Percentiles rank a stretch among this genome's conserved stretches.
Evolutionary conservation across 2,329 filamentous ascomycete genomes (phyloP).

Genomic region (Alternaria conjuncta): DNA sequence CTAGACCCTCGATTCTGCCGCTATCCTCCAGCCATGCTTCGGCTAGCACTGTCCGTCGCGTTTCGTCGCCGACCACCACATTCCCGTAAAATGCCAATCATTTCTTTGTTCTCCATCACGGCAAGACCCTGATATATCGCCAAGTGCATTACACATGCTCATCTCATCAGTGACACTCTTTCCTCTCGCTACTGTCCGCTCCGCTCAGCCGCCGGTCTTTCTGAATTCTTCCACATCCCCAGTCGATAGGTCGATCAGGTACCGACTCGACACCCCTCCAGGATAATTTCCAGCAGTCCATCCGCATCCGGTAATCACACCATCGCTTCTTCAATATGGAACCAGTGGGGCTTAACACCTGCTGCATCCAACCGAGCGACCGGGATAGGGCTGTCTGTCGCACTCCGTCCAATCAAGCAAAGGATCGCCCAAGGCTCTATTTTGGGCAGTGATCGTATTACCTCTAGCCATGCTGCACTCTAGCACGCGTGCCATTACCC

Average conservation of each 20-base stretch:
- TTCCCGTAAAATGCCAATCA: background rate
- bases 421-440: conserved; percentile 25
- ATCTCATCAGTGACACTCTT: conserved; percentile 4
- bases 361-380: conserved; percentile 37
- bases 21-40: background rate
- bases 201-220: background rate
- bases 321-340: conserved; percentile 24
- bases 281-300: conserved; percentile 22
- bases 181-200: conserved; percentile 22
- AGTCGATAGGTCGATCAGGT: conserved; percentile 17
- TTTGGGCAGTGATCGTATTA: conserved; percentile 17
- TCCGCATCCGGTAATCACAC: conserved; percentile 21
- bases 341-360: conserved; percentile 27
- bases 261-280: conserved; percentile 15
- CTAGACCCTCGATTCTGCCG: background rate
- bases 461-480: conserved; percentile 8
- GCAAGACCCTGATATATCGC: background rate
- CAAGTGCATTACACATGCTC: conserved; percentile 8
- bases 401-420: conserved; percentile 23
- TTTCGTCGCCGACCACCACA: background rate
- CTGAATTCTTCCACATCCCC: conserved; percentile 12
- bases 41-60: background rate
- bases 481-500: conserved; percentile 8
- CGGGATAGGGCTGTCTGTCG: conserved; percentile 28
- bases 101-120: background rate